Conservation (phyloP, 768 basidiomycete species). For the Pleurotus salmoneostramineus region DNA sequence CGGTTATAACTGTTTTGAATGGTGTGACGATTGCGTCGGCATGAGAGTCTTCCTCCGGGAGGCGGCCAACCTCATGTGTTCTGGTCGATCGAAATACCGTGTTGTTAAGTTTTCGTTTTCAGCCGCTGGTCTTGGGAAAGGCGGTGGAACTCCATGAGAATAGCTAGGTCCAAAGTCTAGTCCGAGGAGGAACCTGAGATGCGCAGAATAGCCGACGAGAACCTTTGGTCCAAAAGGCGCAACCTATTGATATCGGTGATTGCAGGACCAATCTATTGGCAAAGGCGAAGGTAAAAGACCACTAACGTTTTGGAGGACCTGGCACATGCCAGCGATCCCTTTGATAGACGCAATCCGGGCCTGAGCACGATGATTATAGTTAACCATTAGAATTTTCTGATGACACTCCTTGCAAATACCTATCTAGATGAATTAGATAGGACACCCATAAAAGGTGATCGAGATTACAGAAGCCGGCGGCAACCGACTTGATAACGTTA, state of each 20-base stretch:
- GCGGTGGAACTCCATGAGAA: not conserved
- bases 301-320: not conserved
- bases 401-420: not conserved
- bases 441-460: not conserved
- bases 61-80: not conserved
- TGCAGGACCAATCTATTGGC: not conserved
- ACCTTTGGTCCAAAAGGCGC: not conserved
- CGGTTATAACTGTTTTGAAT: not conserved
- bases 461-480: constrained; percentile 8
- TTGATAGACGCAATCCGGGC: constrained; percentile 5
- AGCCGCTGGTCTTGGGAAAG: not conserved
- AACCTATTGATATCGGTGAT: not conserved
- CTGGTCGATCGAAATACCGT: not conserved
- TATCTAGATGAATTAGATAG: constrained; percentile 1
- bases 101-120: not conserved
- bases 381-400: constrained; percentile 8
- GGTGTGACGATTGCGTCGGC: not conserved
- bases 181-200: not conserved
- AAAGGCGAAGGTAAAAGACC: not conserved
- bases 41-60: not conserved
- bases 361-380: not conserved
- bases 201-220: not conserved
- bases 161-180: not conserved
- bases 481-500: constrained; percentile 9
- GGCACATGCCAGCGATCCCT: not conserved